Percentiles rank a stretch among this genome's conserved stretches.
Conservation (phyloP, 2,329 filamentous ascomycete genomes). For the Nigrospora sphaerica region DNA sequence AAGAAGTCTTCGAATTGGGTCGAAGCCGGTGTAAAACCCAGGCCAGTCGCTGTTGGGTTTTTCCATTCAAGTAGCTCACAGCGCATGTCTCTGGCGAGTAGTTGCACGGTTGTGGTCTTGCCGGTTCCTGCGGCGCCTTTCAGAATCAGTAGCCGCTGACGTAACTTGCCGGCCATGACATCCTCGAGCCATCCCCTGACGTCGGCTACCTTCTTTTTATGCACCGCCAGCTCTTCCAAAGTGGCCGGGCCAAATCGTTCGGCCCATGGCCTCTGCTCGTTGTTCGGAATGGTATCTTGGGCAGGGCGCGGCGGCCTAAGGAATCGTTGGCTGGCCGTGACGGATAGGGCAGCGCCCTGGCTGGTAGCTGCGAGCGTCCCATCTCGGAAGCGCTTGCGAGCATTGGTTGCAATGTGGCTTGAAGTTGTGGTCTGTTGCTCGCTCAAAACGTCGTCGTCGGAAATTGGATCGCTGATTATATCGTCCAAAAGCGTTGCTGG, state of each 20-base stretch:
- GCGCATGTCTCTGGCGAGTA: slow-evolving; percentile 71
- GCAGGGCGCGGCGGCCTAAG: slow-evolving; percentile 31
- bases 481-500: slow-evolving; percentile 32
- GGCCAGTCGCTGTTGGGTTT: slow-evolving; percentile 57
- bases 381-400: slow-evolving; percentile 44
- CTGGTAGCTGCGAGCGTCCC: slow-evolving; percentile 2
- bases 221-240: slow-evolving; percentile 81
- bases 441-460: slow-evolving; percentile 51
- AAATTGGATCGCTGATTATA: slow-evolving; percentile 49
- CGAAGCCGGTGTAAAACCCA: slow-evolving; percentile 62
- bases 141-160: slow-evolving; percentile 71
- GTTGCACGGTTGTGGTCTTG: slow-evolving; percentile 79
- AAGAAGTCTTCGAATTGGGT: slow-evolving; percentile 91
- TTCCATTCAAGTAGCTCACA: slow-evolving; percentile 84
- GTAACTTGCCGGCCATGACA: slow-evolving; percentile 57
- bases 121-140: slow-evolving; percentile 88
- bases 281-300: slow-evolving; percentile 29
- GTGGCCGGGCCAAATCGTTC: slow-evolving; percentile 72
- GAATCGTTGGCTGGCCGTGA: slow-evolving; percentile 42
- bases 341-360: slow-evolving; percentile 6
- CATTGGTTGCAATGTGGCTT: slow-evolving; percentile 50
- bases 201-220: slow-evolving; percentile 88
- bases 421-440: slow-evolving; percentile 41
- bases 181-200: slow-evolving; percentile 77
- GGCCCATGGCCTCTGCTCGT: slow-evolving; percentile 73